Base-by-base conservation (phyloP, 2,329 filamentous ascomycete species). In the Hawksworthiomyces lignivorus region DNA sequence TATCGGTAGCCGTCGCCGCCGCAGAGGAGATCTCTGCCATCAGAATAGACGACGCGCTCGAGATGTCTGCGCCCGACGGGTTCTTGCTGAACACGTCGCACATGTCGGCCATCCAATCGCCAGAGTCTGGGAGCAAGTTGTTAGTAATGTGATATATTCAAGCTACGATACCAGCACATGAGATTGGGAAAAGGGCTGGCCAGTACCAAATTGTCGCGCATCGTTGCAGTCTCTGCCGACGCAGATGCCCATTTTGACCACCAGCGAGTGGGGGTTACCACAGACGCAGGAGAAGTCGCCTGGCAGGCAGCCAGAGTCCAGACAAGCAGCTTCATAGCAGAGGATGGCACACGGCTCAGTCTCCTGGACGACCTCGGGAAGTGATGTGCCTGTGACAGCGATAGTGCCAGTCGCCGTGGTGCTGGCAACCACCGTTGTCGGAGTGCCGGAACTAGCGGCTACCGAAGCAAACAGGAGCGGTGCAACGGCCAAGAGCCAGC, bases 161-260 rank as follows among this genome's bases (percentile, higher is more conserved):
- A n/a, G n/a, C n/a, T n/a, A n/a, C n/a, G n/a, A n/a, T n/a, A n/a
- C n/a, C n/a, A n/a, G n/a, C n/a, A n/a, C n/a, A n/a, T n/a, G n/a
- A n/a, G n/a, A n/a, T n/a, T n/a, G n/a, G 5, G 20, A 17, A 10
- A 17, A 17, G 22, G 8, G 7, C 17, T 33, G 14, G 45, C 39
- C 8, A 8, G 2, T 20, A 49, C 47, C 44, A 31, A 49, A 47
- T 1, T 42, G 37, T 9, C 28, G n/a, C 8, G 9, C 5, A 20
- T 42, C 36, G 32, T 52, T 49, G 34, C 50, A 52, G 26, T 41
- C 41, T 1, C 21, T 41, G 19, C 49, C 50, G 10, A 43, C 43
- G 20, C 50, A 51, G 10, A 52, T 42, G 30, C 50, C 49, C 41
- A 52, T 44, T 44, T 52, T 51, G 31, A 51, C 50, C 5, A 49